phyloP scores from a whole-genome alignment of 768 basidiomycete genomes.

The Scleroderma citrinum region DNA sequence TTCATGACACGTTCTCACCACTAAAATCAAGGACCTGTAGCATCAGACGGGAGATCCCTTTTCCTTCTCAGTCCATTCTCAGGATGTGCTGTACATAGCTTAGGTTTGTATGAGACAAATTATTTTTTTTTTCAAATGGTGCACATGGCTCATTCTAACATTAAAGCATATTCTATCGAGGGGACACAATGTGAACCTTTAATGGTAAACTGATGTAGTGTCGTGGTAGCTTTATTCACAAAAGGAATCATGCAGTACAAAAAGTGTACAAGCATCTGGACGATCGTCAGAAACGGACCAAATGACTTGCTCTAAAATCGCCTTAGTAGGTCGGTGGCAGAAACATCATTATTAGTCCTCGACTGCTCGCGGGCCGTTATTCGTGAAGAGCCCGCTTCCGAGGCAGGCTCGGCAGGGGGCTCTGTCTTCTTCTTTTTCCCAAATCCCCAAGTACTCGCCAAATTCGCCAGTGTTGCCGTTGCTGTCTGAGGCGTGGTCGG shows the following conservation, averaged over 20 bases:
- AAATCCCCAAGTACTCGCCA: slow-evolving; percentile 66
- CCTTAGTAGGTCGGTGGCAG: slow-evolving; percentile 37
- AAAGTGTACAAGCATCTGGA: not conserved
- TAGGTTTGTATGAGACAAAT: too few species aligned
- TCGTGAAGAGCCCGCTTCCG: slow-evolving; percentile 23
- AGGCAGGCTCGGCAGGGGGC: slow-evolving; percentile 6
- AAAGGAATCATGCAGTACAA: not conserved
- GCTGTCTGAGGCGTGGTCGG: slow-evolving; percentile 32
- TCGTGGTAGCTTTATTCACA: not conserved
- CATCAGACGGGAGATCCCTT: too few species aligned
- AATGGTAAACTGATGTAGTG: too few species aligned
- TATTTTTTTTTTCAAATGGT: too few species aligned
- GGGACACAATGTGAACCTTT: too few species aligned
- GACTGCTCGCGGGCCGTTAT: slow-evolving; percentile 8
- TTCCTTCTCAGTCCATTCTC: too few species aligned
- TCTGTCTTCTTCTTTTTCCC: slow-evolving; percentile 43
- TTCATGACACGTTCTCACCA: too few species aligned
- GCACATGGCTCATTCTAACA: too few species aligned
- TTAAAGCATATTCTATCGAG: too few species aligned
- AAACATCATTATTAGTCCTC: slow-evolving; percentile 18
- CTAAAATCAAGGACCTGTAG: too few species aligned
- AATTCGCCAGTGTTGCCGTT: slow-evolving; percentile 47
- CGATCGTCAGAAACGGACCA: not conserved
- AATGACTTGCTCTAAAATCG: slow-evolving; percentile 12
- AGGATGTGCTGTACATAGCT: too few species aligned